phyloP scores from a whole-genome alignment of 805 yeast genomes.

The Zygosaccharomyces rouxii region DNA sequence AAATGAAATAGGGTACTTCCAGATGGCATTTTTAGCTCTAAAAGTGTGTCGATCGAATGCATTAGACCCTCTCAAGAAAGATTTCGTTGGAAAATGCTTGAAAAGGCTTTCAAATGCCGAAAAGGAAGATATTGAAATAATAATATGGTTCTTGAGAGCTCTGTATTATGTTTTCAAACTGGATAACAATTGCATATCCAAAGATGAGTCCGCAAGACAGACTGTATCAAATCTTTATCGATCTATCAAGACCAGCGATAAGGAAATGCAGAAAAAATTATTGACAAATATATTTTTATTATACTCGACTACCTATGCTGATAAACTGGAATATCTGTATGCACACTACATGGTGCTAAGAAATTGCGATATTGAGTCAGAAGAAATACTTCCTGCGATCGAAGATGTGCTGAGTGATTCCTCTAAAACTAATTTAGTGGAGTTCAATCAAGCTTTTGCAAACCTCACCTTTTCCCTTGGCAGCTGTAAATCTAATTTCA shows the following conservation, averaged over 20 bases:
- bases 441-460: conserved; percentile 21
- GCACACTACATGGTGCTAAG: conserved; percentile 37
- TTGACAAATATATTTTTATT: conserved; percentile 32
- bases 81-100: conserved; percentile 5
- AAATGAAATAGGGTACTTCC: conserved; percentile 8
- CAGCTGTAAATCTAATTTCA: conserved; percentile 3
- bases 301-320: conserved; percentile 15
- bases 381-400: conserved; percentile 22
- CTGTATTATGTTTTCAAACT: conserved; percentile 22
- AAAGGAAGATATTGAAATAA: neutral
- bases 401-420: conserved; percentile 11
- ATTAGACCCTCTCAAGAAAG: neutral
- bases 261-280: conserved; percentile 11
- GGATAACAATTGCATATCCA: conserved; percentile 10
- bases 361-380: conserved; percentile 17
- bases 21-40: conserved; percentile 17
- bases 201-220: conserved; percentile 8
- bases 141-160: conserved; percentile 34
- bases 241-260: neutral
- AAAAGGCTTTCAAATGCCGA: neutral
- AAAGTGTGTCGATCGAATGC: conserved; percentile 1
- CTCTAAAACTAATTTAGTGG: conserved; percentile 5
- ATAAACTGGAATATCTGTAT: conserved; percentile 28
- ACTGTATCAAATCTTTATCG: conserved; percentile 5
- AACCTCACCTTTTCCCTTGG: conserved; percentile 14